Base-by-base conservation (phyloP, 805 yeast species). In the Pichia occidentalis region DNA sequence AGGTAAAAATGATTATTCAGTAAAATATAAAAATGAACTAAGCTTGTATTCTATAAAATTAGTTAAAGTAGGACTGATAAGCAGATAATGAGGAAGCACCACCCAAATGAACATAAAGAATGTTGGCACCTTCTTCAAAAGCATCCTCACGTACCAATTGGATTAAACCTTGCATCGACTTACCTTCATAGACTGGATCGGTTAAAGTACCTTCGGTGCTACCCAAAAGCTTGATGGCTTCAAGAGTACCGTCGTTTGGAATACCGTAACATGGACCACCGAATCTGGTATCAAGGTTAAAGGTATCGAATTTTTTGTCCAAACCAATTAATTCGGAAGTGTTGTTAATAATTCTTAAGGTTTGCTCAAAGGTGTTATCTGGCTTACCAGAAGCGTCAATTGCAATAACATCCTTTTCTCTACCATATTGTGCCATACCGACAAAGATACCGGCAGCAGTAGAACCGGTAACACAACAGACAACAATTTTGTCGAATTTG, bases 131-230 rank as follows among this genome's bases (percentile, higher is more conserved):
- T 37, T 53, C 42, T 28, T 45, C 47, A 30, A 57, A 50, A 18
- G 50, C 54, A 31, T 43, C 50, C 42, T 58, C 56, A 29, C 44
- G 49, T 14, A 53, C 44, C 29, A 52, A 32, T 36, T 50, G 49
- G 20, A 58, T 56, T 39, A 58, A 34, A 34, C 63, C 63, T 36
- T 55, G 56, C 61, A 59, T 57, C 3, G 63, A 56, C 34, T 59
- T 59, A 37, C 64, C 64, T 40, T 59, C 64, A 42, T 59, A 59
- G 21, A 59, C 64, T 2, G 64, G 64, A 47, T 59, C 64, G 32
- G 61, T 56, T 39, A 59, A 53, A 18, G 58, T 60, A 40, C 64
- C 64, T 43, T 59, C 64, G 7, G 60, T 51, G 37, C 48, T 43
- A 38, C 59, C 64, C 40, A 60, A 53, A n/a, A 59, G 42, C 26